Evolutionary conservation across 2,329 filamentous ascomycete genomes (phyloP).

Genomic region (Sclerotinia spermophila): DNA sequence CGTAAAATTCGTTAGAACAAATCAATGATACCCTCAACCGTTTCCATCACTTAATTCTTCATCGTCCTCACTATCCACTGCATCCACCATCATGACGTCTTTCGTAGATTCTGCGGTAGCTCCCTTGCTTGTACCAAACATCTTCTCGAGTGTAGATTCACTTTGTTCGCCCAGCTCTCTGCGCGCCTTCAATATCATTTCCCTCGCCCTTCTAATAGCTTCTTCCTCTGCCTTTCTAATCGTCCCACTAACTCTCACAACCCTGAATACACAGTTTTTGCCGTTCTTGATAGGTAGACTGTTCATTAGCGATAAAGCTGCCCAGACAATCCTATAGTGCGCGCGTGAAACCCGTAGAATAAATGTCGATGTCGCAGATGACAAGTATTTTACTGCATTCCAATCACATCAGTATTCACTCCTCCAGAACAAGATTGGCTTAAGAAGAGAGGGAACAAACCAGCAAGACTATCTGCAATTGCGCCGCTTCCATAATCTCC

Average conservation of each 20-base stretch:
- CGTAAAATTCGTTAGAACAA: conserved; percentile 66
- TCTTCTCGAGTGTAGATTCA: conserved; percentile 39
- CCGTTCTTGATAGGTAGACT: conserved; percentile 56
- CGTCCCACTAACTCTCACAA: conserved; percentile 85
- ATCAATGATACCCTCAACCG: conserved; percentile 46
- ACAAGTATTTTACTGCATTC: conserved; percentile 80
- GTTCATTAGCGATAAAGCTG: conserved; percentile 77
- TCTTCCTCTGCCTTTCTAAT: conserved; percentile 91
- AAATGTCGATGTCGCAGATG: conserved; percentile 86
- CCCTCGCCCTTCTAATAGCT: conserved; percentile 72
- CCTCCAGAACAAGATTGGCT: background rate
- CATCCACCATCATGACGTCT: conserved; percentile 45
- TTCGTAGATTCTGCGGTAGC: conserved; percentile 35
- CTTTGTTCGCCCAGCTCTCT: conserved; percentile 45
- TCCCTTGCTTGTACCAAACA: conserved; percentile 38
- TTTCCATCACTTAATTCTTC: conserved; percentile 45
- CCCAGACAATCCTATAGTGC: conserved; percentile 86
- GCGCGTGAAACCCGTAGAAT: conserved; percentile 81
- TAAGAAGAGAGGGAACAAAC: conserved; percentile 43
- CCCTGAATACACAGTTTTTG: conserved; percentile 71
- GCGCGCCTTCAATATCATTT: conserved; percentile 65
- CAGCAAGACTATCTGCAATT: conserved; percentile 63
- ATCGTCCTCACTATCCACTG: conserved; percentile 46
- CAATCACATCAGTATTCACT: conserved; percentile 4
- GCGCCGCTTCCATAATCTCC: conserved; percentile 86